Base-by-base conservation (phyloP, 139 green algal genomes). In the Coelastrella sp. region DNA sequence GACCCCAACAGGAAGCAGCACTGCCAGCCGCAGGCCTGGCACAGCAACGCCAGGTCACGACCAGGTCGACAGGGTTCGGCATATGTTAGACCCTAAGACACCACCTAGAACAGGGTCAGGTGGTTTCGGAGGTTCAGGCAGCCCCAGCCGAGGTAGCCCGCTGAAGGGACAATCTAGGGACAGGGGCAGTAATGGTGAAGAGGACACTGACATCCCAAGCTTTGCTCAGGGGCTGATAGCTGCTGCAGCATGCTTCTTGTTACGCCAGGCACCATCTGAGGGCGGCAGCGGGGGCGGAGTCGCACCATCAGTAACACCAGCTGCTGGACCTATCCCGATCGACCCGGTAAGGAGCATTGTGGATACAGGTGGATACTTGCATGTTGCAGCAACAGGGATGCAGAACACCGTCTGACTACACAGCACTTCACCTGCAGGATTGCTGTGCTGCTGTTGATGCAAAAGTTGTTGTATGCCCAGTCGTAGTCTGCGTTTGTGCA, bases 201-300 rank as follows among this genome's bases (percentile, higher is more conserved):
- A 82, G 64, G 81, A 23, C n/a, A 74, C 20, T 7, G 66, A 80
- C 19, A 20, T 60, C 65, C 87, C 87, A n/a, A 81, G 61, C 11
- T 91, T 92, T 71, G 32, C 54, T 3, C 64, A 68, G 11, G 90
- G 90, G n/a, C 85, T 92, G 19, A 88, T 92, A n/a, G 20, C 82
- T 47, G 80, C 68, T 64, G 90, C 90, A 3, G 80, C 85, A n/a
- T 91, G 90, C 90, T 90, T 92, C 79, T 32, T 92, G 85, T 59
- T 92, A 79, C 32, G 73, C 17, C 90, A 91, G 80, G 85, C 80
- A 68, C 90, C 83, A 13, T 5, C 90, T 7, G 74, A 89, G 17
- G 22, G 20, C 5, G 66, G 61, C 64, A 87, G 79, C 56, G 91
- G 56, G 14, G 86, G 19, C 20, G 76, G 19, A 20, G 85, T 14